Percentiles rank a stretch among this genome's conserved stretches.
Evolutionary conservation across 208 protist species (phyloP).

Genomic region (Crithidia fasciculata): DNA sequence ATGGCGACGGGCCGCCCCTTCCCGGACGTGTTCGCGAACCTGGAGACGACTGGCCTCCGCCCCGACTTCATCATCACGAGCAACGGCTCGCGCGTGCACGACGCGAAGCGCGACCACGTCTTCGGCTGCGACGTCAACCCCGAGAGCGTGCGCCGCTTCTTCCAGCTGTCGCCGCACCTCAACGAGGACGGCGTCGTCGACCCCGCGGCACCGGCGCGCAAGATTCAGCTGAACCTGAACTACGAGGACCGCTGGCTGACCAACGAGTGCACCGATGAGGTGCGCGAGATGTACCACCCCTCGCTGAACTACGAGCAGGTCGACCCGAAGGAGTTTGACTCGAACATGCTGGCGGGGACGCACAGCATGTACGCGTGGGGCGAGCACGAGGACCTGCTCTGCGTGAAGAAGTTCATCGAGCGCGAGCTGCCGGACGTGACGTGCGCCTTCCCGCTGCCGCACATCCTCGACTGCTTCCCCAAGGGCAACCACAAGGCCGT

Average conservation of each 20-base stretch:
- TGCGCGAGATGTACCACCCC: constrained; percentile 46
- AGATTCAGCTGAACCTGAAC: constrained; percentile 57
- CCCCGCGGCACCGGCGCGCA: constrained; percentile 5
- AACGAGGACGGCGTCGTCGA: constrained; percentile 28
- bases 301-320: constrained; percentile 49
- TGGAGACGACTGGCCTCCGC: constrained; percentile 45
- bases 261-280: constrained; percentile 33
- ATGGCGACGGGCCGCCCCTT: constrained; percentile 74
- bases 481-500: constrained; percentile 51
- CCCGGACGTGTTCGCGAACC: constrained; percentile 66
- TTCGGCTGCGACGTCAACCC: constrained; percentile 47
- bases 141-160: constrained; percentile 49
- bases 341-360: constrained; percentile 34
- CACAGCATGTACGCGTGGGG: constrained; percentile 60
- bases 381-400: constrained; percentile 30
- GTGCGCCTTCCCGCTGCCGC: constrained; percentile 37
- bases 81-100: constrained; percentile 72
- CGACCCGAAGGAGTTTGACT: constrained; percentile 45
- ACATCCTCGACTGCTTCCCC: constrained; percentile 56
- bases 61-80: constrained; percentile 78
- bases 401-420: constrained; percentile 43
- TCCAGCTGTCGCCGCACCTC: constrained; percentile 38
- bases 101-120: constrained; percentile 41
- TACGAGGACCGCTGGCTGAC: constrained; percentile 58
- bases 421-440: constrained; percentile 22